Evolutionary conservation across 1,284 basidiomycete species (phyloP), one percentile per base, ranked within the genome.

Genomic region (Veloboletus limbatus): DNA sequence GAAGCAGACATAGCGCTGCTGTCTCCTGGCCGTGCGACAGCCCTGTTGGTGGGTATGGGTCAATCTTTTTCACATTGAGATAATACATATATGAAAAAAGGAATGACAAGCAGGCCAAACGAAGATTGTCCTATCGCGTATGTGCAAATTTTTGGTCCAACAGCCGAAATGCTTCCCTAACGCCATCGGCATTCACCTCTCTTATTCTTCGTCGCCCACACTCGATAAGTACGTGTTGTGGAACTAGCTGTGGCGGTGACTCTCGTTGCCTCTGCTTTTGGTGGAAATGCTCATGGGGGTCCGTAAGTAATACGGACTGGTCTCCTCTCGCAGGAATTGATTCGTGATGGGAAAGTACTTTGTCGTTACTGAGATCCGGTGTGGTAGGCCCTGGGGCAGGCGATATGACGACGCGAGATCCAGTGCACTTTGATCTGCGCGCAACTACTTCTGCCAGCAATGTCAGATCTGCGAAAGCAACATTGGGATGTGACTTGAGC

Each of bases 391-490:
- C 77, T 3, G 73, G 77, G 27, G 75, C 73, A 17, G 86, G 82
- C 14, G 78, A 78, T 40, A 88, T 74, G 41, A 82, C 74, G 32
- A 90, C 76, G 33, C 76, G 75, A 14, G 89, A 84, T 8, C 88
- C 88, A 1, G 76, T 78, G 59, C 88, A 93, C 60, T 81, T 85
- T 25, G 88, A 85, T 35, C 88, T 77, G 38, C 88, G 81, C 2
- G 89, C 86, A 18, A 95, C 92, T 25, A 95, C 92, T 52, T 93
- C 90, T 2, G 92, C 92, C 36, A 95, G 77, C 30, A 93, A 73
- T 0, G 82, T 72, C 37, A 95, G 72, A 61, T 92, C 88, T 11
- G 89, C 79, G 62, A 91, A 93, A 34, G 81, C 78, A 43, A 88
- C 82, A 54, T 93, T 93, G 2, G 92, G 92, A 69, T 95, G 92